Percentiles rank a stretch among this genome's conserved stretches.
phyloP scores from a whole-genome alignment of 1,139 yeast genomes.

The Pichia sp. region DNA sequence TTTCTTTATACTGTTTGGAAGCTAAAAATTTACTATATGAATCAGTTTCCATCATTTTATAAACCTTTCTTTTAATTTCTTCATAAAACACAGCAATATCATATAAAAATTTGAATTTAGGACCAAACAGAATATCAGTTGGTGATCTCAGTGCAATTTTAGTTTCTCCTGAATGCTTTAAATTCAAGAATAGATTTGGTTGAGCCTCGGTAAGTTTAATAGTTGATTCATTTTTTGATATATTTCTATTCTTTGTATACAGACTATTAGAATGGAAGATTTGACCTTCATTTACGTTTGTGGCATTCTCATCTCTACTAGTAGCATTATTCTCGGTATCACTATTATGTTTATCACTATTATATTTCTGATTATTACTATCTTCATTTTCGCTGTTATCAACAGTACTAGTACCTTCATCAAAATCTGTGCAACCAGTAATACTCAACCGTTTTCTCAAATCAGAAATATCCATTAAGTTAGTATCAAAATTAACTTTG shows the following conservation, averaged over 20 bases:
- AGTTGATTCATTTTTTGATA: neutral
- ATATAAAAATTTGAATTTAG: conserved; percentile 33
- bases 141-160: conserved; percentile 18
- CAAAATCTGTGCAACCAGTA: neutral
- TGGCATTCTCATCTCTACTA: neutral
- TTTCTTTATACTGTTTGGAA: conserved; percentile 33
- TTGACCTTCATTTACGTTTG: neutral
- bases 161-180: conserved; percentile 3
- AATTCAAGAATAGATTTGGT: conserved; percentile 4
- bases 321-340: neutral
- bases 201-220: neutral
- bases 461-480: conserved; percentile 5
- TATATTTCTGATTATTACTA: neutral
- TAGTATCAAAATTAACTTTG: conserved; percentile 4
- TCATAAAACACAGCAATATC: conserved; percentile 36
- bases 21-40: conserved; percentile 64
- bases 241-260: too few species aligned
- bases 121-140: conserved; percentile 21
- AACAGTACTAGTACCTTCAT: neutral
- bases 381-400: neutral
- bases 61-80: conserved; percentile 42
- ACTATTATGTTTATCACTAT: neutral
- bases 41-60: conserved; percentile 61
- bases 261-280: neutral
- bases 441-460: neutral